A percentile compares a stretch with the other conserved stretches of the same genome.
Evolutionary conservation across 2,329 filamentous ascomycete genomes (phyloP).

Genomic region (Septoria linicola): DNA sequence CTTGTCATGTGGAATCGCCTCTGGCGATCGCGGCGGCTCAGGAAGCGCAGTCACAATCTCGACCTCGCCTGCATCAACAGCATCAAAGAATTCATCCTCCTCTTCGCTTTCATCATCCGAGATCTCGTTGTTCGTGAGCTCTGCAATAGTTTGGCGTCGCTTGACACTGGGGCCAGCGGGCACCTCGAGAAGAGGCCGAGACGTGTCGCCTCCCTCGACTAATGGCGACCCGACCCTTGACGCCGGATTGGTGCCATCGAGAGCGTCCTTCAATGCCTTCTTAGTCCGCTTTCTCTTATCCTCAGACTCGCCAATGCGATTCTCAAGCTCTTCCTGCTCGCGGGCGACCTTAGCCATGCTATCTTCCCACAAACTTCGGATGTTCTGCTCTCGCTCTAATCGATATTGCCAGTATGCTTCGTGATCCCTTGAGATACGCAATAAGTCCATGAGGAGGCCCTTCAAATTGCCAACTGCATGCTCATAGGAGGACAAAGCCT

Average conservation of each 20-base stretch:
- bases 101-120: conserved; percentile 81
- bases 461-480: conserved; percentile 85
- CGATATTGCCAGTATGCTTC: conserved; percentile 97
- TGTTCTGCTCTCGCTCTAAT: conserved; percentile 83
- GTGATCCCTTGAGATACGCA: conserved; percentile 89
- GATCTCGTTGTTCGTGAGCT: conserved; percentile 63
- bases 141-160: conserved; percentile 66
- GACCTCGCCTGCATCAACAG: conserved; percentile 88
- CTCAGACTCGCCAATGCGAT: conserved; percentile 82
- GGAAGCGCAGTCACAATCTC: conserved; percentile 71
- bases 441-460: conserved; percentile 76
- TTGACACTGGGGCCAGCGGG: conserved; percentile 38
- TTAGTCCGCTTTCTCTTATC: conserved; percentile 87
- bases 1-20: conserved; percentile 27
- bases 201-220: conserved; percentile 9
- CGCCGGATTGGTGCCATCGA: conserved; percentile 53
- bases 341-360: conserved; percentile 96
- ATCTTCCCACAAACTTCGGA: conserved; percentile 96
- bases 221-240: conserved; percentile 20
- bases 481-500: conserved; percentile 83
- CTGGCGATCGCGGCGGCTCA: conserved; percentile 34
- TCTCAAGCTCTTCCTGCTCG: conserved; percentile 90
- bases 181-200: conserved; percentile 26
- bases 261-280: conserved; percentile 79
- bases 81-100: conserved; percentile 95